A percentile compares a stretch with the other conserved stretches of the same genome.
These are phyloP conservation scores for Vararia minispora DNA, from an alignment of 768 basidiomycete species.

Conservation along the genomic window DNA sequence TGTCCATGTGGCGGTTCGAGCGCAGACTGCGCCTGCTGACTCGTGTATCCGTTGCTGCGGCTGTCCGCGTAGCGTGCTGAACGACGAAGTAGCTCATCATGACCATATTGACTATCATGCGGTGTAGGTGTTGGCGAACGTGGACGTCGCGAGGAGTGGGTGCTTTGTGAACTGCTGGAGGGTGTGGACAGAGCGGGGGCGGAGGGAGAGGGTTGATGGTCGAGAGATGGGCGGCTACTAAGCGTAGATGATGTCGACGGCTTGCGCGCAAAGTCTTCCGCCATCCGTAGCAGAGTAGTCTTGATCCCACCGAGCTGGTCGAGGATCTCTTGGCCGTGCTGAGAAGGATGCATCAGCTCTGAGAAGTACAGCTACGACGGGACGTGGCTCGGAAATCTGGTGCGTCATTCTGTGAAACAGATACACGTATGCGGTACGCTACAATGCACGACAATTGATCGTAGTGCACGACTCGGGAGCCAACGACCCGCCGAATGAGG, in stretches of 20 bases:
- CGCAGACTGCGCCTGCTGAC: too few species aligned
- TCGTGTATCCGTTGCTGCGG: conserved; percentile 19
- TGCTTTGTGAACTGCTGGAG: conserved; percentile 13
- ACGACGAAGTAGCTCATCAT: too few species aligned
- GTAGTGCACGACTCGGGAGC: background rate
- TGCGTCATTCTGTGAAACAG: background rate
- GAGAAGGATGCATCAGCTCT: conserved; percentile 12
- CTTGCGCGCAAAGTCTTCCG: conserved; percentile 42
- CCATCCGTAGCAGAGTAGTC: conserved; percentile 47
- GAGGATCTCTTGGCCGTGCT: conserved; percentile 73
- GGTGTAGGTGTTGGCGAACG: conserved; percentile 11
- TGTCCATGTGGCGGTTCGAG: conserved; percentile 23
- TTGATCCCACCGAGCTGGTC: conserved; percentile 56
- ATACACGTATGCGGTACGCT: background rate
- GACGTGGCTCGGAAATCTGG: background rate
- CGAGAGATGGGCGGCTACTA: background rate
- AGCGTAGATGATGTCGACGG: conserved; percentile 9
- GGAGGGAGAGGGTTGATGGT: background rate
- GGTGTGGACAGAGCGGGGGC: conserved; percentile 9
- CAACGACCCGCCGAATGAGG: conserved; percentile 3
- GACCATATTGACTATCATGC: too few species aligned
- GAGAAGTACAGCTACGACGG: background rate
- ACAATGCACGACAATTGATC: background rate
- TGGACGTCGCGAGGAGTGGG: conserved; percentile 5
- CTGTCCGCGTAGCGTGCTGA: conserved; percentile 17